These are phyloP conservation scores for Aspergillus cavernicola DNA, from an alignment of 495 filamentous ascomycete species.

Conservation along the genomic window DNA sequence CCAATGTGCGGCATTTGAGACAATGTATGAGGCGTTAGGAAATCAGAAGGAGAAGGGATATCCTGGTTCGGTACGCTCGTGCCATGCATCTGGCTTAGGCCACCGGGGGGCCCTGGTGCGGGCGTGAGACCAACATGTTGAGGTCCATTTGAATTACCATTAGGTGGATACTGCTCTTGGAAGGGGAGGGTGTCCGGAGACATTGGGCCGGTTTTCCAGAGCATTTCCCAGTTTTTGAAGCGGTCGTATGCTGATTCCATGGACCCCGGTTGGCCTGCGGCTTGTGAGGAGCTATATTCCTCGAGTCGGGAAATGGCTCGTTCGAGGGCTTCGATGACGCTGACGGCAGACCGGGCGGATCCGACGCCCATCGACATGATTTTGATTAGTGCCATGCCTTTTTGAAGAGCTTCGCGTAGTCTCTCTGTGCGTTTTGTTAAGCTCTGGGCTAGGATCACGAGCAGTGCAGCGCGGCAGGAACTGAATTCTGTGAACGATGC, in stretches of 20 bases:
- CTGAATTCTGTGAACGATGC: constrained; percentile 52
- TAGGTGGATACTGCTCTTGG: constrained; percentile 16
- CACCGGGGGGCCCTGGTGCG: constrained; percentile 13
- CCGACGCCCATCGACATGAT: constrained; percentile 51
- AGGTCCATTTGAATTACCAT: constrained; percentile 22
- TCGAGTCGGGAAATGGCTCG: constrained; percentile 45
- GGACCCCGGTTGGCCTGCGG: constrained; percentile 26
- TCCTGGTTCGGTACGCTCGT: constrained; percentile 21
- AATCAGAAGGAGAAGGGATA: constrained; percentile 27
- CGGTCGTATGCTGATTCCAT: constrained; percentile 46
- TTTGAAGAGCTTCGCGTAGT: constrained; percentile 41
- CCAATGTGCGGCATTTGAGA: constrained; percentile 39
- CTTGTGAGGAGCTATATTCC: constrained; percentile 37
- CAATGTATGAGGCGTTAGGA: constrained; percentile 31
- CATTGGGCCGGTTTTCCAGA: constrained; percentile 48
- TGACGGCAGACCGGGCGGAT: constrained; percentile 48
- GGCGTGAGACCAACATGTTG: constrained; percentile 22
- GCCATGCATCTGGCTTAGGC: constrained; percentile 18
- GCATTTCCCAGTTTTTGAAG: constrained; percentile 52
- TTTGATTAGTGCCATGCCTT: constrained; percentile 48
- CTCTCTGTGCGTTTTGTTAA: constrained; percentile 47
- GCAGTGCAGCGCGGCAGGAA: constrained; percentile 47
- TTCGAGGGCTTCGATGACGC: constrained; percentile 50
- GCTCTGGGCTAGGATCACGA: constrained; percentile 47
- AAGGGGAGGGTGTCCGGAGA: constrained; percentile 31